Evolutionary conservation across 202 grass and related monocot species (phyloP), one percentile per base, ranked within the genome.

Genomic region (Panicum virgatum): DNA sequence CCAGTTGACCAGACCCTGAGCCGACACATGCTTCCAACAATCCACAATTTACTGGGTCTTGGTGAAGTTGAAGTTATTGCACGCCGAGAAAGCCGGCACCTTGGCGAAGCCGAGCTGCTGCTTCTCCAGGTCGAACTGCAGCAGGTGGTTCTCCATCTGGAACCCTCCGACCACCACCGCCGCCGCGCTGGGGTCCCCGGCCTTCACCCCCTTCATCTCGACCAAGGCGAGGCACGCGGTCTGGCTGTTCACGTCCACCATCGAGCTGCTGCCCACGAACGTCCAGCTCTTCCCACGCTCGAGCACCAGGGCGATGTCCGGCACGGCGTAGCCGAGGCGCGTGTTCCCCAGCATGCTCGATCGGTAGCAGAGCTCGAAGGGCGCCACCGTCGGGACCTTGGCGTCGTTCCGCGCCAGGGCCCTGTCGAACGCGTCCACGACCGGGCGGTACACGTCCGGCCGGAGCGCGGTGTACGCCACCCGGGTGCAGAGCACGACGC

Each of bases 141-240:
- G 32, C 2, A 94, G 62, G 61, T 76, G 85, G 39, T 91, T 75
- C 74, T 94, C 91, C 85, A 94, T 83, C 75, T 94, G 91, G 25
- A 86, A 84, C 7, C 88, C 82, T 12, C 91, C 85, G 32, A 94
- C 25, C n/a, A 85, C 54, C 63, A 51, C 22, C 18, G 87, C 86
- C 29, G 76, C 69, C 15, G 69, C 44, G 16, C 9, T 19, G 5
- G 69, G 69, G 26, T 72, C 69, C 16, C 69, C 59, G 65, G 57
- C 15, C 65, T 71, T 52, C 10, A 51, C 75, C 4, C 68, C 81
- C 61, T 75, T 62, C 87, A 89, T 89, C 87, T 93, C 70, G 3
- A 82, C 70, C 64, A 92, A 88, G 14, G 79, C 92, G 22, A 95
- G 39, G 75, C 92, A 95, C 9, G 79, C 87, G 15, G 82, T 95